Conservation (phyloP, 805 yeast genomes). For the Kodamaea lidongshanica region DNA sequence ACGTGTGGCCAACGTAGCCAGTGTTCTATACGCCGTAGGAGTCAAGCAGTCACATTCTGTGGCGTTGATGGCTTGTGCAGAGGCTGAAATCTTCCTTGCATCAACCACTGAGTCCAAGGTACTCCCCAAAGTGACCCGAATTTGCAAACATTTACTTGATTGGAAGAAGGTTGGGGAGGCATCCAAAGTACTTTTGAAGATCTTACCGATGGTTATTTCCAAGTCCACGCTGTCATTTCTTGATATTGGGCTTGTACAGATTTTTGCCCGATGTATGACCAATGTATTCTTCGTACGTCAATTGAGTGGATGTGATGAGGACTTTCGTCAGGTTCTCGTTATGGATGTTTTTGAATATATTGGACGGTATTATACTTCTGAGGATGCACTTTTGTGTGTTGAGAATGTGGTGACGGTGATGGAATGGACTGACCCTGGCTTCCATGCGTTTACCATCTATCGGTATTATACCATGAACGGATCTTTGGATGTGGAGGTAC, state of each 20-base stretch:
- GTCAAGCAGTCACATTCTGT: too few species aligned
- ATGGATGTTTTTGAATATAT: constrained; percentile 4
- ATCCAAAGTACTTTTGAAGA: too few species aligned
- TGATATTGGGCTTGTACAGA: constrained; percentile 2
- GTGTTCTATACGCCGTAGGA: constrained; percentile 39
- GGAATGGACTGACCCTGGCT: constrained; percentile 10
- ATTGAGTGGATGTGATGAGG: constrained; percentile 6
- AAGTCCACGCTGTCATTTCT: neutral
- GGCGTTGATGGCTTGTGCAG: too few species aligned
- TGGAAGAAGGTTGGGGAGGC: too few species aligned
- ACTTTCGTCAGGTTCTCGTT: constrained; percentile 2
- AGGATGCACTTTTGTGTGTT: constrained; percentile 13
- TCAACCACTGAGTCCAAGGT: too few species aligned
- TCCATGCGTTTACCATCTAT: constrained; percentile 11
- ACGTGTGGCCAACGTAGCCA: constrained; percentile 42
- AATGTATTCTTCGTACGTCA: constrained; percentile 6
- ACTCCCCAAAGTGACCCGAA: too few species aligned
- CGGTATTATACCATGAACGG: constrained; percentile 20
- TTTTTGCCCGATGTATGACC: constrained; percentile 1
- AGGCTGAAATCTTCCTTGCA: too few species aligned
- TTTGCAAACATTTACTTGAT: too few species aligned
- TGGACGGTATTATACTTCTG: constrained; percentile 15
- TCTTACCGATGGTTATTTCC: too few species aligned
- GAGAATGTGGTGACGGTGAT: constrained; percentile 14
- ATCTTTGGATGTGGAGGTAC: constrained; percentile 8